Evolutionary conservation across 441 rosid species (phyloP).

Genomic region (Euphorbia schlechtendalii): DNA sequence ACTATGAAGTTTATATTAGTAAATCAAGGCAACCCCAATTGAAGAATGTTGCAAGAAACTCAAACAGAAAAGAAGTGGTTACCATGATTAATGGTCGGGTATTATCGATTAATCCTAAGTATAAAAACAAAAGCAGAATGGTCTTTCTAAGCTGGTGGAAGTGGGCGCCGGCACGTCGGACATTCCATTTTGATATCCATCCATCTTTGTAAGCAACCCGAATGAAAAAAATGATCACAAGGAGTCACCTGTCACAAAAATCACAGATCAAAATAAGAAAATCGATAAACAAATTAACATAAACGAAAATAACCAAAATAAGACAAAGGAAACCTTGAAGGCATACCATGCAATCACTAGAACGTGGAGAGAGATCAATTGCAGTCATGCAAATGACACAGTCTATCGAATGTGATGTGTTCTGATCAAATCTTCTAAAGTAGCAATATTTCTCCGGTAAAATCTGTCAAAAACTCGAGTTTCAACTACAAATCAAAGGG

Average conservation of each 20-base stretch:
- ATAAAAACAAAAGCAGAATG: conserved; percentile 23
- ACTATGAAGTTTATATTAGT: no score
- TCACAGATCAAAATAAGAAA: conserved; percentile 12
- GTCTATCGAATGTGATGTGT: conserved; percentile 47
- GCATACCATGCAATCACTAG: conserved; percentile 78
- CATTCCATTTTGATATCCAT: conserved; percentile 99
- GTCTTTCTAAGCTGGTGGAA: conserved; percentile 73
- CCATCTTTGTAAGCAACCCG: conserved; percentile 94
- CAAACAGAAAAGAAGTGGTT: neutral
- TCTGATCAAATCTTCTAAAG: conserved; percentile 56
- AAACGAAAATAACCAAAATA: no score
- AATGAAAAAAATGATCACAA: conserved; percentile 91
- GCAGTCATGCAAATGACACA: conserved; percentile 96
- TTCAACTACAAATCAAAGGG: neutral
- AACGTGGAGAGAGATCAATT: conserved; percentile 61
- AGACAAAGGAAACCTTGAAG: neutral
- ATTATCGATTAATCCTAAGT: conserved; percentile 27
- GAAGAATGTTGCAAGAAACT: neutral
- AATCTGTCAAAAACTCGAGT: conserved; percentile 43
- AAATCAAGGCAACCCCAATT: neutral
- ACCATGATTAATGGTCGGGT: conserved; percentile 28
- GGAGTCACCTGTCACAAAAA: conserved; percentile 69
- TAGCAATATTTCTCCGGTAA: conserved; percentile 95
- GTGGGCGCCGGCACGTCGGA: conserved; percentile 88
- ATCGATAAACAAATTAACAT: neutral